These are phyloP conservation scores for Entomophthora muscae DNA, from an alignment of 371 early-diverging fungal genomes.

Conservation along the genomic window DNA sequence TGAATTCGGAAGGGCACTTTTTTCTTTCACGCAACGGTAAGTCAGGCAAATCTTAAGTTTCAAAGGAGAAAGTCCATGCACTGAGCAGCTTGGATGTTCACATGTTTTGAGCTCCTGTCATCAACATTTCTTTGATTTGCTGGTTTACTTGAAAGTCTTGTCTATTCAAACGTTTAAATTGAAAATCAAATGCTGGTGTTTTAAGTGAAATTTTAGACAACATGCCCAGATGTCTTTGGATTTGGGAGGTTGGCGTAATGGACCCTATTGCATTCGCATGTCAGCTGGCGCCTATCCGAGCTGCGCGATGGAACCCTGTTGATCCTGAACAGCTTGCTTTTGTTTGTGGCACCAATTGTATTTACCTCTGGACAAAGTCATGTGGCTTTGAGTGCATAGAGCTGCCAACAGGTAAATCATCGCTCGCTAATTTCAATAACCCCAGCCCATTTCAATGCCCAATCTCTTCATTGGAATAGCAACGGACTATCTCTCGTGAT, in stretches of 20 bases:
- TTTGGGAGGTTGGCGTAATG: conserved; percentile 23
- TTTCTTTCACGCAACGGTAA: conserved; percentile 17
- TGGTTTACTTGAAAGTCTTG: too few species aligned
- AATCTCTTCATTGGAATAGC: neutral
- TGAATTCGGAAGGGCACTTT: conserved; percentile 21
- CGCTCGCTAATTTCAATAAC: too few species aligned
- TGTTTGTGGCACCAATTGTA: conserved; percentile 18
- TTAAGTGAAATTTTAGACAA: too few species aligned
- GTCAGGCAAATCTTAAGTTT: too few species aligned
- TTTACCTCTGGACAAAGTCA: conserved; percentile 23
- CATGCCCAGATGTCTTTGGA: conserved; percentile 29
- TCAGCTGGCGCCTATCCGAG: conserved; percentile 21
- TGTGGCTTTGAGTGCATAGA: neutral
- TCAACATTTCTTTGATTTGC: too few species aligned
- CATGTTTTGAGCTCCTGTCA: too few species aligned
- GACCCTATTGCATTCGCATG: conserved; percentile 20
- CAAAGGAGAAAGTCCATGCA: too few species aligned
- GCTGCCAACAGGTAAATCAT: neutral
- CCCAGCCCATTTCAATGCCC: neutral
- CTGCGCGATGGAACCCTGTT: conserved; percentile 27
- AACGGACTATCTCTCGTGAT: neutral
- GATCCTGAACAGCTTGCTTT: conserved; percentile 20
- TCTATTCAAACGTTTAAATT: too few species aligned
- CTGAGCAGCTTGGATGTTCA: too few species aligned
- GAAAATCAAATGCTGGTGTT: too few species aligned